Percentiles rank a stretch among this genome's conserved stretches.
Evolutionary conservation across 148 eudicot genomes (phyloP).

Genomic region (Chenopodium formosanum): DNA sequence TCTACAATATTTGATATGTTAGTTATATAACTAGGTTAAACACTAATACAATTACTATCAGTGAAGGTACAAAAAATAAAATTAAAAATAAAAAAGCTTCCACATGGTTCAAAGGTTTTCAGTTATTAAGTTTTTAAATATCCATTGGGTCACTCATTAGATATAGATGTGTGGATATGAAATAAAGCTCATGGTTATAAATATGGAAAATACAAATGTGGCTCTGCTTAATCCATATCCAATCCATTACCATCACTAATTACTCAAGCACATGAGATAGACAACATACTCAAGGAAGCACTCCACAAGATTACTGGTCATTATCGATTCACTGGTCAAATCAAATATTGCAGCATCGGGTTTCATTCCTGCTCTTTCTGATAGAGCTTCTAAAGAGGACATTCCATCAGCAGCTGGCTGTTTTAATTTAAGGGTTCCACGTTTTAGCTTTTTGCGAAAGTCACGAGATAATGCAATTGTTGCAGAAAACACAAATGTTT

Average conservation of each 20-base stretch:
- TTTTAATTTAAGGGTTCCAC: conserved; percentile 57
- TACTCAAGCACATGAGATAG: conserved; percentile 4
- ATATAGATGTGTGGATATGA: not conserved
- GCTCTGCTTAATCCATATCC: not conserved
- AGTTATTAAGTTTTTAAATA: not conserved
- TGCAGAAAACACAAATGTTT: conserved; percentile 96
- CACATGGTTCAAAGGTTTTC: not conserved
- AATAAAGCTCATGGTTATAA: not conserved
- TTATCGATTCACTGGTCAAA: conserved; percentile 76
- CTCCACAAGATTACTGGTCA: conserved; percentile 84
- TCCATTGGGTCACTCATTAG: not conserved
- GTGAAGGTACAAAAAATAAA: not conserved
- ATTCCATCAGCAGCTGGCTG: conserved; percentile 47
- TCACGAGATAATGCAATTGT: conserved; percentile 87
- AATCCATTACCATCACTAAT: not conserved
- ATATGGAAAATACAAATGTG: not conserved
- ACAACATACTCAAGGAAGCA: conserved; percentile 84
- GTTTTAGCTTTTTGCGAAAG: conserved; percentile 87
- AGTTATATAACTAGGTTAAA: no score
- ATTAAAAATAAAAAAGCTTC: not conserved
- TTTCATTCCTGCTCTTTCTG: conserved; percentile 95
- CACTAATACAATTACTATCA: no score
- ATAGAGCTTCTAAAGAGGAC: conserved; percentile 75
- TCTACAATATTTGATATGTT: not conserved
- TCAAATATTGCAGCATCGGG: conserved; percentile 83